These are phyloP conservation scores for Amphirosellinia nigrospora DNA, from an alignment of 495 filamentous ascomycete genomes.

Conservation along the genomic window DNA sequence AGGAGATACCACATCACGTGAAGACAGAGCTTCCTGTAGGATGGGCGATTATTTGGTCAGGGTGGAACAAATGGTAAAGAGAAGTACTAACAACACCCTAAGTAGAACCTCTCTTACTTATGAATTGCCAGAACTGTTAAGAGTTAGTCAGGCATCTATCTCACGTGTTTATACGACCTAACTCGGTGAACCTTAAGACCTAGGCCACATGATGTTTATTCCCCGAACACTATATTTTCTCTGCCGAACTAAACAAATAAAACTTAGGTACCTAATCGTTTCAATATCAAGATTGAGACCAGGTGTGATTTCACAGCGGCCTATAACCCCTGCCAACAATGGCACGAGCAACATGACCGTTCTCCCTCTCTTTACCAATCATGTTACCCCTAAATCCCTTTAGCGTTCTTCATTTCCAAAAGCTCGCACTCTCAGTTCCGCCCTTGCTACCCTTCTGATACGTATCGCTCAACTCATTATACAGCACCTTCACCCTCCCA, in stretches of 20 bases:
- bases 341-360: neutral
- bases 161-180: neutral
- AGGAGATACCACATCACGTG: constrained; percentile 11
- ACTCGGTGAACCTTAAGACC: neutral
- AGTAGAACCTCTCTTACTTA: neutral
- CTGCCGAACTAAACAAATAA: neutral
- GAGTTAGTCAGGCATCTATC: neutral
- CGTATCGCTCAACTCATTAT: constrained; percentile 43
- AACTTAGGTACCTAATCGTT: too few species aligned
- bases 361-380: neutral
- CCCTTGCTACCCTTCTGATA: constrained; percentile 45
- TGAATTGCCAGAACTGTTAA: neutral
- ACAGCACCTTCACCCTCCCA: constrained; percentile 42
- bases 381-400: neutral
- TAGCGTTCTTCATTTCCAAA: constrained; percentile 42
- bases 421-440: constrained; percentile 45
- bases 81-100: neutral
- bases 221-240: neutral
- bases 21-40: neutral
- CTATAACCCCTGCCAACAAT: too few species aligned
- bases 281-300: neutral
- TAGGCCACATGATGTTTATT: neutral
- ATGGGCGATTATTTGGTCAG: neutral
- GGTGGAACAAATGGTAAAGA: neutral
- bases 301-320: neutral